phyloP scores from a whole-genome alignment of 352 stramenopile genomes.

The Blastocystis sp. region DNA sequence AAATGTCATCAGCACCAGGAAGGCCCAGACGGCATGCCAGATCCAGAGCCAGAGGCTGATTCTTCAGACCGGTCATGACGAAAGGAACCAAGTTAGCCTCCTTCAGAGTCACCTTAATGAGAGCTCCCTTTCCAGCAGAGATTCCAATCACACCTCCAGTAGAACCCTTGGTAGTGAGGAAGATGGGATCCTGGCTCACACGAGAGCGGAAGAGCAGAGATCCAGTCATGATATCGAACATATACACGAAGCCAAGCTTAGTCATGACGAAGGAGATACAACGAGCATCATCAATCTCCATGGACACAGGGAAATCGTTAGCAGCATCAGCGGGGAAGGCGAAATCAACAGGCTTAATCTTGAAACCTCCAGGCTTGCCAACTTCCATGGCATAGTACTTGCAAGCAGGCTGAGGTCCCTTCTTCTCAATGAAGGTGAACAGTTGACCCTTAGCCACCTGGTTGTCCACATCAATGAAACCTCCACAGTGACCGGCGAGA shows the following conservation, averaged over 20 bases:
- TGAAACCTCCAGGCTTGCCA: slow-evolving; percentile 89
- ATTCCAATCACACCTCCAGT: slow-evolving; percentile 95
- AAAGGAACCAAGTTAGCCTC: slow-evolving; percentile 95
- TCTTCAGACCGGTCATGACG: slow-evolving; percentile 92
- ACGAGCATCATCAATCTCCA: slow-evolving; percentile 85
- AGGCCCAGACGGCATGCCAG: slow-evolving; percentile 91
- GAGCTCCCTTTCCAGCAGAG: slow-evolving; percentile 88
- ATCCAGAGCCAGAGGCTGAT: slow-evolving; percentile 90
- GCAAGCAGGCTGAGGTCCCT: slow-evolving; percentile 69
- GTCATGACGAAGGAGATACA: slow-evolving; percentile 97
- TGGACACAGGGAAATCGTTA: slow-evolving; percentile 95
- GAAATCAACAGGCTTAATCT: slow-evolving; percentile 86
- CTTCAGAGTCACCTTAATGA: slow-evolving; percentile 95
- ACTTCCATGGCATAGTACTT: slow-evolving; percentile 95
- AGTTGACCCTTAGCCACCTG: slow-evolving; percentile 76
- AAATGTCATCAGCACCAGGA: slow-evolving; percentile 94
- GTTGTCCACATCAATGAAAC: slow-evolving; percentile 89
- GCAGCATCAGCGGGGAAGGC: slow-evolving; percentile 90
- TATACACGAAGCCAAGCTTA: slow-evolving; percentile 98
- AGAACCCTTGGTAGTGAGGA: slow-evolving; percentile 81
- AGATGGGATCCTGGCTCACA: slow-evolving; percentile 95
- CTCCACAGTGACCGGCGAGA: slow-evolving; percentile 90
- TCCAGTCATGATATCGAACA: slow-evolving; percentile 97
- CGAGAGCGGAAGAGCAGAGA: slow-evolving; percentile 95
- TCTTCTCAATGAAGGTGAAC: slow-evolving; percentile 86